Conservation (phyloP, 345 rosid species). For the Eucalyptus paniculata region DNA sequence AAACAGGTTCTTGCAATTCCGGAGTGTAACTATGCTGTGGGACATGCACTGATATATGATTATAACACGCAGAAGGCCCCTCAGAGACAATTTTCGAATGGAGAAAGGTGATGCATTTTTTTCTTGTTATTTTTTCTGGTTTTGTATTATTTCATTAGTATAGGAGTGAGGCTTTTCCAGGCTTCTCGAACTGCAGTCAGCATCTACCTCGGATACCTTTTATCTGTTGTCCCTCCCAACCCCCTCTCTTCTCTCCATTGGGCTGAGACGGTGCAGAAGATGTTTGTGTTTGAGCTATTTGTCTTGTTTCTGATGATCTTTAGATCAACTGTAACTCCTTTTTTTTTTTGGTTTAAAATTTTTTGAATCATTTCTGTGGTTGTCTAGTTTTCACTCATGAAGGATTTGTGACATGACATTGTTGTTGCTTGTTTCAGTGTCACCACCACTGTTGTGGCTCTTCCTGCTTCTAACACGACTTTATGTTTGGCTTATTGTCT, state of each 20-base stretch:
- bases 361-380: neutral
- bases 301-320: neutral
- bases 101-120: slow-evolving; percentile 50
- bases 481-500: neutral
- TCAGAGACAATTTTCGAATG: slow-evolving; percentile 47
- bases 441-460: neutral
- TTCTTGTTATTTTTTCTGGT: neutral
- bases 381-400: neutral
- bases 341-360: neutral
- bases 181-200: neutral
- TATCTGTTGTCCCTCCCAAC: neutral
- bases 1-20: slow-evolving; percentile 86
- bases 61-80: slow-evolving; percentile 77
- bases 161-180: neutral
- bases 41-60: slow-evolving; percentile 74
- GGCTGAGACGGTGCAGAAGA: neutral
- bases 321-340: neutral
- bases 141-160: neutral
- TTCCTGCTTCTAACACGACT: neutral
- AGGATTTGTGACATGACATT: neutral
- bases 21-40: slow-evolving; percentile 55
- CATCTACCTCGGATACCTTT: neutral
- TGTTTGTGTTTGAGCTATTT: neutral
- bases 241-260: neutral
- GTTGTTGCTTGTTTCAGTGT: neutral